phyloP scores from a whole-genome alignment of 2,329 filamentous ascomycete genomes.

The Fusarium cyanostomum region DNA sequence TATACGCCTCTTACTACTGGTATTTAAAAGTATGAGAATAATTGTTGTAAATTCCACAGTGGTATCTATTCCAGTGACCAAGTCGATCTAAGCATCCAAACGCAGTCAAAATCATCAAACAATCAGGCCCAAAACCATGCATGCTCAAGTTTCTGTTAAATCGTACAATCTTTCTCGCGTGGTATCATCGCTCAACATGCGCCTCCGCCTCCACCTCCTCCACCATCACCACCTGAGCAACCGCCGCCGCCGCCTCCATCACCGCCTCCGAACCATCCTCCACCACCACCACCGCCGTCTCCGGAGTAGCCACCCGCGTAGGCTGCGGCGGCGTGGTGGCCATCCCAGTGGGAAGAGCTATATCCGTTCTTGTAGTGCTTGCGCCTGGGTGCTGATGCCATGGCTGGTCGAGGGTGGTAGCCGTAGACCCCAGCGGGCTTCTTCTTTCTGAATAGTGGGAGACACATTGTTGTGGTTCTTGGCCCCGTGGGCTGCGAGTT shows the following conservation, averaged over 20 bases:
- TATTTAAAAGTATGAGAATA: neutral
- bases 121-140: neutral
- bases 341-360: neutral
- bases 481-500: neutral
- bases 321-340: neutral
- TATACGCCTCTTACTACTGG: neutral
- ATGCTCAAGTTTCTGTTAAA: neutral
- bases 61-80: neutral
- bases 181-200: neutral
- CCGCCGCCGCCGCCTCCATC: neutral
- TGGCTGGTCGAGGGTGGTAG: constrained; percentile 1
- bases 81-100: neutral
- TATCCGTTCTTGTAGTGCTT: neutral
- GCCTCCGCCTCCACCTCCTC: constrained; percentile 16
- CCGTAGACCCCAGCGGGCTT: neutral
- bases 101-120: neutral
- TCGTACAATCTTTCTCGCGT: neutral
- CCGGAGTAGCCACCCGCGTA: neutral
- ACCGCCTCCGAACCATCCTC: neutral
- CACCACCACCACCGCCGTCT: neutral
- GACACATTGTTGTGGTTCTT: constrained; percentile 4
- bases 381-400: neutral
- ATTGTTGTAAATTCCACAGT: neutral
- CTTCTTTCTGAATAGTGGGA: constrained; percentile 3
- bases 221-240: neutral